Evolutionary conservation across 1,284 basidiomycete genomes (phyloP).

Genomic region (Puccinia triticina): DNA sequence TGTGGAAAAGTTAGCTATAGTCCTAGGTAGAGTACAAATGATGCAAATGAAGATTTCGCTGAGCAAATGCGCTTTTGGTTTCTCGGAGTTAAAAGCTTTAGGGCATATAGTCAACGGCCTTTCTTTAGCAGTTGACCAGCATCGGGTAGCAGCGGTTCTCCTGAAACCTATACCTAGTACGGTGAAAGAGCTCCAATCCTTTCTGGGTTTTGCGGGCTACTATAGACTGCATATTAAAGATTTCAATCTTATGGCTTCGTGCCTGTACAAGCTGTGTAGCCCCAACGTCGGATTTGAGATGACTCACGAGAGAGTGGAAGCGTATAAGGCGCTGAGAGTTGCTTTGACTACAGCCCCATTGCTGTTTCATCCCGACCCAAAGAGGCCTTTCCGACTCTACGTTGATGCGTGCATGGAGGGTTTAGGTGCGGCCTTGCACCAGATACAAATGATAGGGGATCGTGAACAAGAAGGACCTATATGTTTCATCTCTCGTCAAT

Average conservation of each 20-base stretch:
- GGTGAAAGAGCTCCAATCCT: slow-evolving; percentile 5
- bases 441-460: no score
- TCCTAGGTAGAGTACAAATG: neutral
- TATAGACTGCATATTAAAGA: no score
- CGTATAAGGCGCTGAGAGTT: no score
- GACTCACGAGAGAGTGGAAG: no score
- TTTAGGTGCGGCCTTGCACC: neutral
- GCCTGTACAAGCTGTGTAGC: no score
- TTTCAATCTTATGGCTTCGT: no score
- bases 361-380: slow-evolving; percentile 1
- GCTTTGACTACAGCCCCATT: no score
- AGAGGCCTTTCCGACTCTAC: slow-evolving; percentile 1
- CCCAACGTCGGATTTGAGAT: no score
- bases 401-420: slow-evolving; percentile 5
- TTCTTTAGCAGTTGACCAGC: neutral
- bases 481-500: no score
- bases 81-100: slow-evolving; percentile 3
- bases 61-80: slow-evolving; percentile 15
- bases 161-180: neutral
- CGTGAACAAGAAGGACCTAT: no score
- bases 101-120: slow-evolving; percentile 15
- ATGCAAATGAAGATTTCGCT: slow-evolving; percentile 35
- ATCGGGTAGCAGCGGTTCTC: slow-evolving; percentile 18
- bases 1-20: neutral
- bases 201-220: no score